phyloP scores from a whole-genome alignment of 352 stramenopile genomes.

The Phytophthora fragariae region DNA sequence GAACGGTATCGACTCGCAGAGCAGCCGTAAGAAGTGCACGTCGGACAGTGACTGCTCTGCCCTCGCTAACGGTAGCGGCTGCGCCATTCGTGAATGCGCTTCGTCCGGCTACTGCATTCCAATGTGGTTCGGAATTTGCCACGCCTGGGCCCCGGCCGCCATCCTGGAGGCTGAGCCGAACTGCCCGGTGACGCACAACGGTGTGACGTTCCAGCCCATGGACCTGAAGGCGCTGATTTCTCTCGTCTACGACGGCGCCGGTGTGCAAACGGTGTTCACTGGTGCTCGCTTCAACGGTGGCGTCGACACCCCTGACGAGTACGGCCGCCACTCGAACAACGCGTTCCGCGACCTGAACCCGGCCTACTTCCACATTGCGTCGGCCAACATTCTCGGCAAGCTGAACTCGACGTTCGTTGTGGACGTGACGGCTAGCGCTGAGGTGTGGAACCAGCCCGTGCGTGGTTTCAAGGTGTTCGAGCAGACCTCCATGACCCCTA shows the following conservation, averaged over 20 bases:
- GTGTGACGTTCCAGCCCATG: conserved; percentile 45
- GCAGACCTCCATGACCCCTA: conserved; percentile 40
- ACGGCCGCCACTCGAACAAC: conserved; percentile 47
- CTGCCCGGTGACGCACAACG: conserved; percentile 41
- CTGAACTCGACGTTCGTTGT: conserved; percentile 53
- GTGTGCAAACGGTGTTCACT: conserved; percentile 46
- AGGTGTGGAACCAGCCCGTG: conserved; percentile 74
- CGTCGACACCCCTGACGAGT: conserved; percentile 40
- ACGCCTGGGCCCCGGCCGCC: conserved; percentile 42
- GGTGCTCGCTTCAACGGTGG: conserved; percentile 44
- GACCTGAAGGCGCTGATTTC: conserved; percentile 20
- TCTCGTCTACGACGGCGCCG: conserved; percentile 40
- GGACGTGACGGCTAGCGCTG: conserved; percentile 37
- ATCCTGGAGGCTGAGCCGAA: conserved; percentile 41
- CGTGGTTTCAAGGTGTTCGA: conserved; percentile 54
- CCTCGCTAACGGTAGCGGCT: conserved; percentile 24
- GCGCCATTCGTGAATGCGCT: conserved; percentile 25
- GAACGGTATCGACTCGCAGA: conserved; percentile 36
- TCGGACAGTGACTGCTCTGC: conserved; percentile 30
- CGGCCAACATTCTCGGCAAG: conserved; percentile 52
- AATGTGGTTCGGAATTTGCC: conserved; percentile 43
- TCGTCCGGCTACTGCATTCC: conserved; percentile 42
- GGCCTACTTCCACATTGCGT: conserved; percentile 54
- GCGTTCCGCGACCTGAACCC: conserved; percentile 55
- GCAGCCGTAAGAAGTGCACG: conserved; percentile 17